These are phyloP conservation scores for Lipomyces orientalis DNA, from an alignment of 805 yeast genomes.

Conservation along the genomic window DNA sequence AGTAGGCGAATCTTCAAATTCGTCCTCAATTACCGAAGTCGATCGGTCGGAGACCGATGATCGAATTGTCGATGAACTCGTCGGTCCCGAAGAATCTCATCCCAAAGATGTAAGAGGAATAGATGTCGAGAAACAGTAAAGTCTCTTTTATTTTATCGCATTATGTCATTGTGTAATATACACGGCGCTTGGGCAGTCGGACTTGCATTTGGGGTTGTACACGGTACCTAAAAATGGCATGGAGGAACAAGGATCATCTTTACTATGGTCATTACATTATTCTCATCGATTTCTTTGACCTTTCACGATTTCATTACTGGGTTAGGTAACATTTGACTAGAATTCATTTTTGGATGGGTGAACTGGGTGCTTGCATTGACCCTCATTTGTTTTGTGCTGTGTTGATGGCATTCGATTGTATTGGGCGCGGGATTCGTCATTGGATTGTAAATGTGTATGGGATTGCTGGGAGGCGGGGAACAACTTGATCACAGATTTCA, in stretches of 20 bases:
- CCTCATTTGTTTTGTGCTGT: not conserved
- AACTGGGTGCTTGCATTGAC: not conserved
- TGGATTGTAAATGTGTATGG: not conserved
- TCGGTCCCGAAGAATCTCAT: not conserved
- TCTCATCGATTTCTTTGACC: not conserved
- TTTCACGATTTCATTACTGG: not conserved
- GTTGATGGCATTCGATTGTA: not conserved
- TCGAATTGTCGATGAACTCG: not conserved
- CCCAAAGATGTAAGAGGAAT: not conserved
- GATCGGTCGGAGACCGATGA: not conserved
- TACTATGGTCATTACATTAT: no score
- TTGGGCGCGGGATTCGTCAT: not conserved
- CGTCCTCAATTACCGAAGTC: conserved; percentile 7
- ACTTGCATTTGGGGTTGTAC: not conserved
- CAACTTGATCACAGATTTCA: not conserved
- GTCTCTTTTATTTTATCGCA: not conserved
- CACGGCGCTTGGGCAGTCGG: not conserved
- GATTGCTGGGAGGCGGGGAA: no score
- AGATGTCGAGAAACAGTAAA: not conserved
- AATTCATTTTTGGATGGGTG: not conserved
- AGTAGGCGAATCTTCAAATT: conserved; percentile 2
- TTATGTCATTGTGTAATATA: not conserved
- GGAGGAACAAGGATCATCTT: not conserved
- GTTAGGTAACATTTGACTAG: not conserved
- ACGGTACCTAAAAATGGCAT: not conserved